phyloP scores from a whole-genome alignment of 371 early-diverging fungal species.

The Globomyces sp. region DNA sequence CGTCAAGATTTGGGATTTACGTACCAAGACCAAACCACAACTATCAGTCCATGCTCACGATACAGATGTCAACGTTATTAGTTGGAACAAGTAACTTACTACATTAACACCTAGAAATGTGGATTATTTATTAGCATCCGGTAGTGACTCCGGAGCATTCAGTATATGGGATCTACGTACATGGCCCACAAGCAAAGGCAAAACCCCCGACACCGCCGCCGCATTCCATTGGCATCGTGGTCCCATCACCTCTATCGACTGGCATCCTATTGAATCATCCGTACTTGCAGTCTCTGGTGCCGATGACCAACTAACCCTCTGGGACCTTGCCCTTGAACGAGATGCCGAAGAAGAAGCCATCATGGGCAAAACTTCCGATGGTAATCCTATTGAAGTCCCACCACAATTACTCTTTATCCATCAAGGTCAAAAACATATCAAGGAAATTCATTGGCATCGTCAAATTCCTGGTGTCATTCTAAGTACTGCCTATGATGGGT shows the following conservation, averaged over 20 bases:
- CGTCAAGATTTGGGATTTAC: conserved; percentile 92
- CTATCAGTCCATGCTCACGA: conserved; percentile 80
- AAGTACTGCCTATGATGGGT: conserved; percentile 83
- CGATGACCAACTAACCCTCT: conserved; percentile 94
- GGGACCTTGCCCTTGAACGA: conserved; percentile 95
- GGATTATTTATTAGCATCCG: conserved; percentile 86
- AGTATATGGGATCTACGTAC: conserved; percentile 94
- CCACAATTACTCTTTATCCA: conserved; percentile 96
- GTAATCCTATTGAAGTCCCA: conserved; percentile 72
- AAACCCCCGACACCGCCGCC: conserved; percentile 80
- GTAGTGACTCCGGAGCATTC: conserved; percentile 90
- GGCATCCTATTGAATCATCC: conserved; percentile 93
- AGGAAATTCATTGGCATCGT: conserved; percentile 95
- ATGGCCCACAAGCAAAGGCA: conserved; percentile 50
- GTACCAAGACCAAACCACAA: conserved; percentile 65
- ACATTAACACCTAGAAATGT: conserved; percentile 36
- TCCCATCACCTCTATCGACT: conserved; percentile 94
- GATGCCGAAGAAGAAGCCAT: conserved; percentile 81
- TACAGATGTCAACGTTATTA: conserved; percentile 93
- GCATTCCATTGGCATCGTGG: conserved; percentile 93
- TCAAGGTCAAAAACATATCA: conserved; percentile 88
- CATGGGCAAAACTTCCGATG: conserved; percentile 46
- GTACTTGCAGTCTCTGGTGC: conserved; percentile 90
- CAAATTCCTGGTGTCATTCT: conserved; percentile 90
- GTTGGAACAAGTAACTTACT: conserved; percentile 77